Evolutionary conservation across 106 monocot genomes (phyloP), one percentile per base, ranked within the genome.

Genomic region (Iris macrosiphon): DNA sequence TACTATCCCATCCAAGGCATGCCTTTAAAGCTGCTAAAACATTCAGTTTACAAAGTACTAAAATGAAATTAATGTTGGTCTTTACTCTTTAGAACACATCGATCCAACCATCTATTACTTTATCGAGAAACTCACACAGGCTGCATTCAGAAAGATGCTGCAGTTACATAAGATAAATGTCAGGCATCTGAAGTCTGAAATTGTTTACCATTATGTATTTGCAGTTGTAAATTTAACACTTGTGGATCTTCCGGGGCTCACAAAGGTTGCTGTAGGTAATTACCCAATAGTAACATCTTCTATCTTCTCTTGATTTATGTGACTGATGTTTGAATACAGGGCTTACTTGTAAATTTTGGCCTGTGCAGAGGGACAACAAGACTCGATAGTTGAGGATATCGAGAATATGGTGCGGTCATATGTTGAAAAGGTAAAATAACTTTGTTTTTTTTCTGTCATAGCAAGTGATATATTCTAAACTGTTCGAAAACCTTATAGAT

Each of bases 231-330:
- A 96, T 57, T 77, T 96, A 61, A 96, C 96, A 53, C 75, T 96
- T 27, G 77, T 96, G 38, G 96, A 96, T 83, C 90, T 96, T 67
- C 96, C 96, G 66, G 96, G 96, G 33, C 34, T 96, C 63, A 96
- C 96, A 57, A 96, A 96, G 66, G 90, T 96, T 77, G 96, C 96
- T 63, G 80, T 96, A 75, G 96, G 96, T 90, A 87, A 81, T 46
- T 31, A 19, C 0, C 19, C 0, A 27, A 1, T 9, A 16, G 15
- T 43, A 15, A 19, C 8, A 17, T 11, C 19, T 25, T 40, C 16
- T 55, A 31, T 11, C 48, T 6, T 59, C 28, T 40, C 44, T 9
- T 18, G 7, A 17, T 45, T 30, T 9, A 20, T 46, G 20, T 14
- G 30, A 60, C 1, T 32, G 27, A 14, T 58, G 57, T 46, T 29